phyloP scores from a whole-genome alignment of 306 rosid species.

The Prunus mira region DNA sequence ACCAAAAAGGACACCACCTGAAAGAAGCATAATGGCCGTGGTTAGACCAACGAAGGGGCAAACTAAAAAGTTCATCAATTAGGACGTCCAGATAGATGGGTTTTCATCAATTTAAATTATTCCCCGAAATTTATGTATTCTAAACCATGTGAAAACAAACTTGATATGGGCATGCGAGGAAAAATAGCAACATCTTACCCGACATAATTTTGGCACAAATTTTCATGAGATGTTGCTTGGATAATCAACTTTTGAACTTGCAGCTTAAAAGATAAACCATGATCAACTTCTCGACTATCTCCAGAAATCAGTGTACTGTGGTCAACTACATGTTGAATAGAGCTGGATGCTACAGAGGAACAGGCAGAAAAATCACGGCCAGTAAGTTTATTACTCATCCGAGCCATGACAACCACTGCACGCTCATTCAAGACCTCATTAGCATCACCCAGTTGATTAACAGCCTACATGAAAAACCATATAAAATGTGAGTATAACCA shows the following conservation, averaged over 20 bases:
- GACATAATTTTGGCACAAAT: conserved; percentile 92
- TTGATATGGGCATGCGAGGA: neutral
- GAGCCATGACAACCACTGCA: conserved; percentile 96
- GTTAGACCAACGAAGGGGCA: neutral
- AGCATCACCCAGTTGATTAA: conserved; percentile 97
- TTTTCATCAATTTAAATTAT: neutral
- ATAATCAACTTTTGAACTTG: conserved; percentile 87
- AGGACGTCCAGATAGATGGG: neutral
- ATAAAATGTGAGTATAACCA: conserved; percentile 28
- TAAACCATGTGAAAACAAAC: neutral
- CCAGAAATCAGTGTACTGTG: conserved; percentile 69
- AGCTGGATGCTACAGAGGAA: conserved; percentile 52
- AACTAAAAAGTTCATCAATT: neutral
- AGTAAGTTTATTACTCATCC: conserved; percentile 93
- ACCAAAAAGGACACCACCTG: conserved; percentile 99
- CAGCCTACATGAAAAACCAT: conserved; percentile 57
- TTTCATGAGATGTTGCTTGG: conserved; percentile 87
- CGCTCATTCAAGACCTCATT: conserved; percentile 97
- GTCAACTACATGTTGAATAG: conserved; percentile 61
- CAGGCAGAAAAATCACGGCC: conserved; percentile 88
- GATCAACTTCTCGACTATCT: conserved; percentile 85
- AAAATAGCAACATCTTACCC: conserved; percentile 57
- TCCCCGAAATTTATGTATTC: neutral
- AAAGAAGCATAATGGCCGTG: conserved; percentile 10
- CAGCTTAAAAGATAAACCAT: conserved; percentile 75